Evolutionary conservation across 2,329 filamentous ascomycete genomes (phyloP), one percentile per base, ranked within the genome.

Genomic region (Aspergillus neoniger): DNA sequence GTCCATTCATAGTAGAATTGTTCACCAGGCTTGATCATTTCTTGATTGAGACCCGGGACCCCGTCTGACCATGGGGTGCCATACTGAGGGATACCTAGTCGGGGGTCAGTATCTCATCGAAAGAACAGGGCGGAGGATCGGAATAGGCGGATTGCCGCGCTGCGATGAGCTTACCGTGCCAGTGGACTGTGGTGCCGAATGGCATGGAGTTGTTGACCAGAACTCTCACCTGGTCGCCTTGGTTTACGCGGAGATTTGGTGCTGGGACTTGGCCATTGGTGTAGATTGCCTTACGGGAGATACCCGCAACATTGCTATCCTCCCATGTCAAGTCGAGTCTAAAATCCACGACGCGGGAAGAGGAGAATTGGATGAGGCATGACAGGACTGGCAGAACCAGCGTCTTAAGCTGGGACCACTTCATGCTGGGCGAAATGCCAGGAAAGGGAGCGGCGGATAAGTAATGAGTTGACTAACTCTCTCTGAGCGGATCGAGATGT

Each of bases 31-130:
- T 75, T 70, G 55, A 88, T 85, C 6, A 80, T 75, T 6, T 75
- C 76, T 66, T 88, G 85, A 0, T 81, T 80, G 2, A 87, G 71
- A 1, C 85, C 85, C 1, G 84, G 82, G 0, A 85, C 81, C 19
- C 86, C 86, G 59, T 88, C 86, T 0, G 84, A 80, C 84, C 83
- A 86, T 0, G 84, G 82, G 0, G 83, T 86, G 17, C 74, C 72
- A 2, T 70, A 62, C 76, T 83, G 81, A 8, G 12, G n/a, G 25
- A 55, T 55, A 15, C 39, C 83, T 69, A 28, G 23, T 10, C 7
- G 19, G 23, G 6, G 4, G 4, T 19, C 4, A 48, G 38, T 15
- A 15, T n/a, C 21, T 2, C 2, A 28, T 2, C 15, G 38, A 28
- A 23, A 38, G 17, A 14, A 1, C n/a, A 19, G 6, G 41, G 4